phyloP scores from a whole-genome alignment of 2,329 filamentous ascomycete species.

The Cladosporium sp. region DNA sequence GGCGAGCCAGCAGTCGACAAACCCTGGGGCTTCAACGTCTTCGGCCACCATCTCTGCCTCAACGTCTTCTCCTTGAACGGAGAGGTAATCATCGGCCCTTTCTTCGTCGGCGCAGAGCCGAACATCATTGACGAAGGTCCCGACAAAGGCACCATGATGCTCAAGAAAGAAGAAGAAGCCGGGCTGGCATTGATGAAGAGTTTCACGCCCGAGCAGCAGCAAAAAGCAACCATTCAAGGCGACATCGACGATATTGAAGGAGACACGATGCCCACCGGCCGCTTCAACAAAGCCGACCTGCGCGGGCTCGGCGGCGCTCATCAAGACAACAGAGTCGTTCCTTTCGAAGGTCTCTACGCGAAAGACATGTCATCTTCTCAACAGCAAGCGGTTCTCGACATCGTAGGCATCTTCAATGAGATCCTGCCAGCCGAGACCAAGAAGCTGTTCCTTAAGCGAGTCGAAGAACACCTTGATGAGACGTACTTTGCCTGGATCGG shows the following conservation, averaged over 20 bases:
- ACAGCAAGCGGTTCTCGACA: constrained; percentile 50
- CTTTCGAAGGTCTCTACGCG: constrained; percentile 62
- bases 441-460: constrained; percentile 50
- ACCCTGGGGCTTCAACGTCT: constrained; percentile 70
- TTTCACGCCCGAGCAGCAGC: constrained; percentile 45
- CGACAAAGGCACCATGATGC: constrained; percentile 59
- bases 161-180: constrained; percentile 59
- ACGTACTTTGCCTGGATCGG: constrained; percentile 79
- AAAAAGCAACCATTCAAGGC: constrained; percentile 49
- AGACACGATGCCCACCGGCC: constrained; percentile 49
- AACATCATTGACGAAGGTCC: constrained; percentile 66
- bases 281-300: constrained; percentile 78
- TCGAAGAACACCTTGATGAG: constrained; percentile 55
- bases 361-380: constrained; percentile 47
- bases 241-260: constrained; percentile 57
- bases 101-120: constrained; percentile 75
- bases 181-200: constrained; percentile 66
- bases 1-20: constrained; percentile 52
- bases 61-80: constrained; percentile 61
- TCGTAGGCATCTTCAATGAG: constrained; percentile 61
- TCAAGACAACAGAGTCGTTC: constrained; percentile 70
- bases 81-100: constrained; percentile 66
- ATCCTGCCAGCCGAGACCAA: constrained; percentile 60
- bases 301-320: constrained; percentile 72
- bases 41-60: constrained; percentile 73